Percentiles rank a stretch among this genome's conserved stretches.
Conservation (phyloP, 257 asterid species). For the Fraxinus quadrangulata region DNA sequence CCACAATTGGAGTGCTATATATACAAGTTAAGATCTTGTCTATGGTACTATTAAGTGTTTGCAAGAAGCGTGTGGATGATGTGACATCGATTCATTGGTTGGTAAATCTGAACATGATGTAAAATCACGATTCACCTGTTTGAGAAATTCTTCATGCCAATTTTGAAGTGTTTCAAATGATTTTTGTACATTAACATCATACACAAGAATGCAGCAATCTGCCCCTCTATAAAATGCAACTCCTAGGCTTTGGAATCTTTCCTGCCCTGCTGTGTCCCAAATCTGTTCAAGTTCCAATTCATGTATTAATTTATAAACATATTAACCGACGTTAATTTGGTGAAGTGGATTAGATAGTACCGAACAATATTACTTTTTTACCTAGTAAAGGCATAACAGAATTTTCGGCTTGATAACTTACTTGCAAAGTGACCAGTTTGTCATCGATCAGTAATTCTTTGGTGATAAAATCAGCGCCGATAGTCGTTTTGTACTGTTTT, state of each 20-base stretch:
- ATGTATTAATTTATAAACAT: neutral
- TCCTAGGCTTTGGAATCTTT: constrained; percentile 78
- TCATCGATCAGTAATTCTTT: constrained; percentile 66
- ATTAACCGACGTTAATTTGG: too few species aligned
- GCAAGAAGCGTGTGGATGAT: neutral
- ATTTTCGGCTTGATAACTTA: constrained; percentile 28
- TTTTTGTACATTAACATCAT: constrained; percentile 68
- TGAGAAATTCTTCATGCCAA: constrained; percentile 81
- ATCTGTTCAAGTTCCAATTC: constrained; percentile 35
- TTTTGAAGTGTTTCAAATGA: constrained; percentile 79
- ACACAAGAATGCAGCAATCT: constrained; percentile 86
- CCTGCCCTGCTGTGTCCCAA: constrained; percentile 98
- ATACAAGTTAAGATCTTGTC: neutral
- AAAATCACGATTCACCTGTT: constrained; percentile 45
- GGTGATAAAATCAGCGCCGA: constrained; percentile 90
- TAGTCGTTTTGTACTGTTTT: constrained; percentile 66
- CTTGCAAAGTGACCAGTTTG: constrained; percentile 75
- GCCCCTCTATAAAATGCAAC: constrained; percentile 92
- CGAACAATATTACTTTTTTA: neutral
- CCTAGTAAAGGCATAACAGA: too few species aligned
- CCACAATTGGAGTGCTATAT: neutral
- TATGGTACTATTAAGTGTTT: neutral
- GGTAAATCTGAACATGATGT: neutral
- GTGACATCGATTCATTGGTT: neutral
- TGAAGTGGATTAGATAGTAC: neutral